Evolutionary conservation across 139 green algal species (phyloP).

Genomic region (Zygnema cylindricum): DNA sequence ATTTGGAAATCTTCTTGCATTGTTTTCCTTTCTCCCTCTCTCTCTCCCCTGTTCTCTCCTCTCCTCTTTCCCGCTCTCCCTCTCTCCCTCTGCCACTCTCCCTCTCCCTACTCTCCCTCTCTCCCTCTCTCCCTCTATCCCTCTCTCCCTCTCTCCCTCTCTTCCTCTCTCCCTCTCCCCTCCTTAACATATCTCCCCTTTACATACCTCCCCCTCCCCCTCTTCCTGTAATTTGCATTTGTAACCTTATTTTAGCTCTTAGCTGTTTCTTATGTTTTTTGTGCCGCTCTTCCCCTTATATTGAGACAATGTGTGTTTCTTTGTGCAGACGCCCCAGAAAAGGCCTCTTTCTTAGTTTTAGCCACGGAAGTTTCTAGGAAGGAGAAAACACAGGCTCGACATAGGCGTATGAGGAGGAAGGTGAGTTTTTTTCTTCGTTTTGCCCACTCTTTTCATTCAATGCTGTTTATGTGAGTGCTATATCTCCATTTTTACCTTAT

Average conservation of each 20-base stretch:
- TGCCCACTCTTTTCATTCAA: neutral
- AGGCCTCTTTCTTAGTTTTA: too few species aligned
- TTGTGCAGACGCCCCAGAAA: too few species aligned
- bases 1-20: too few species aligned
- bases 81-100: neutral
- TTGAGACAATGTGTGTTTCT: too few species aligned
- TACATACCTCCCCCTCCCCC: neutral
- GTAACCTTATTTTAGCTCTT: too few species aligned
- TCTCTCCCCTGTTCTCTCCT: neutral
- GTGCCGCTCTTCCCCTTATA: too few species aligned
- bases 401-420: conserved; percentile 21
- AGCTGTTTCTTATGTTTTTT: too few species aligned
- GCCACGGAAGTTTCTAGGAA: neutral
- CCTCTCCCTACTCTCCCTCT: neutral
- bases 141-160: neutral
- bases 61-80: neutral
- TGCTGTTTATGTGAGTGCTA: conserved; percentile 1
- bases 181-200: neutral
- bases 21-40: too few species aligned
- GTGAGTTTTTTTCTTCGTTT: neutral
- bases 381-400: neutral
- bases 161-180: neutral
- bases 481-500: neutral
- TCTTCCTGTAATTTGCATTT: too few species aligned
- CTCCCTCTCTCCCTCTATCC: neutral